Evolutionary conservation across 805 yeast genomes (phyloP).

Genomic region (Phaffomyces antillensis): DNA sequence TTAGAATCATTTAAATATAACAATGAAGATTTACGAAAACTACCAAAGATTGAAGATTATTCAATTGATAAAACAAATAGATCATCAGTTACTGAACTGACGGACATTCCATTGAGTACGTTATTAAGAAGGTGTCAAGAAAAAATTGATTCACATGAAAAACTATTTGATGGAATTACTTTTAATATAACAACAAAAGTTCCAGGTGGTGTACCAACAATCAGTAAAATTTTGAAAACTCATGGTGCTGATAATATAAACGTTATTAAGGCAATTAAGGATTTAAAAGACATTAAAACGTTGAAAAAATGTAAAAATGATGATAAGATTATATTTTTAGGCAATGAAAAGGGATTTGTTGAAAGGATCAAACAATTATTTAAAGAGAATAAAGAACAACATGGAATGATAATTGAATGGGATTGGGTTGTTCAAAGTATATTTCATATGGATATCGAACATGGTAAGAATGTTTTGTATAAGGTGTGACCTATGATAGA

Average conservation of each 20-base stretch:
- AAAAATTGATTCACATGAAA: constrained; percentile 13
- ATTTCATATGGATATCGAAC: constrained; percentile 34
- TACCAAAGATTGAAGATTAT: constrained; percentile 24
- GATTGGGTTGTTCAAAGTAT: constrained; percentile 56
- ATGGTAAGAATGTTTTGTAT: constrained; percentile 6
- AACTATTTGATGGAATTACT: constrained; percentile 39
- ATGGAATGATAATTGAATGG: constrained; percentile 46
- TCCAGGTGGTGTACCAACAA: constrained; percentile 52
- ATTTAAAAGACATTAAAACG: constrained; percentile 15
- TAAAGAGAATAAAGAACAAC: constrained; percentile 10
- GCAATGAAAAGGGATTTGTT: constrained; percentile 28
- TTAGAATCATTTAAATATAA: constrained; percentile 25
- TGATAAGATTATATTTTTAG: constrained; percentile 18
- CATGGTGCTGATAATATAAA: constrained; percentile 44
- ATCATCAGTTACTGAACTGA: constrained; percentile 26
- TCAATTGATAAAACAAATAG: constrained; percentile 28
- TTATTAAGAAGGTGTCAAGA: constrained; percentile 11
- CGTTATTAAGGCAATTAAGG: constrained; percentile 22
- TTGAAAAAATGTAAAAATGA: constrained; percentile 10
- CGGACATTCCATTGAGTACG: constrained; percentile 19
- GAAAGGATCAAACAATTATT: constrained; percentile 24
- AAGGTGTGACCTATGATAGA: background rate
- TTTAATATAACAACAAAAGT: constrained; percentile 52
- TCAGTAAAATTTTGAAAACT: constrained; percentile 47
- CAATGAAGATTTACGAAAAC: constrained; percentile 12